Evolutionary conservation across 2,329 filamentous ascomycete species (phyloP), one percentile per base, ranked within the genome.

Genomic region (Fusarium globosum): DNA sequence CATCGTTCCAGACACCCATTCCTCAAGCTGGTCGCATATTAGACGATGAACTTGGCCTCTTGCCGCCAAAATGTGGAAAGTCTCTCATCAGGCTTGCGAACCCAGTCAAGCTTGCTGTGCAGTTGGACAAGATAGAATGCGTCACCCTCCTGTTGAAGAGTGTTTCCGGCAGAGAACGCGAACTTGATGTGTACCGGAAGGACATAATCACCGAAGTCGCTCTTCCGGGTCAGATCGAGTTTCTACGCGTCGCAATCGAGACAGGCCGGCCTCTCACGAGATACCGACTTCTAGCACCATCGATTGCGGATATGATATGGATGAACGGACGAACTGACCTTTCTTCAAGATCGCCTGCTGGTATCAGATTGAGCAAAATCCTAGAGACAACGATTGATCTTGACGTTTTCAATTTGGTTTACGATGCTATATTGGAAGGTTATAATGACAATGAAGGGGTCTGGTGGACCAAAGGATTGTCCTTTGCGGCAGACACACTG

Each of bases 71-170:
- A 2, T 66, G 51, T 10, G 64, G 51, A 6, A 41, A 23, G 4
- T 60, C 64, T 33, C 61, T 67, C 5, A 28, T 60, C 4, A 36
- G 51, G 16, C 33, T 67, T 13, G 51, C 49, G 10, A 51, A 66
- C 20, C 18, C 51, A 13, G 18, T 26, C 4, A n/a, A 13, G 14
- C 9, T 67, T 15, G 33, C 53, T 11, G 51, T 51, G 0, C n/a
- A 51, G 13, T 39, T 18, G 6, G 16, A 23, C 11, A 51, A 45
- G 7, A 51, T 36, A 15, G 12, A 18, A 1, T 67, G 13, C 28
- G 2, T 21, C 1, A 9, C 11, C 16, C 14, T 67, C 3, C 2
- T 67, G 1, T n/a, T 67, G 5, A 18, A 60, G 10, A 60, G 20
- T 5, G 9, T 60, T 6, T 16, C 43, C 2, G 4, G 1, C 2